Evolutionary conservation across 1,139 yeast species (phyloP), one percentile per base, ranked within the genome.

Genomic region (Candida tetrigidarum): DNA sequence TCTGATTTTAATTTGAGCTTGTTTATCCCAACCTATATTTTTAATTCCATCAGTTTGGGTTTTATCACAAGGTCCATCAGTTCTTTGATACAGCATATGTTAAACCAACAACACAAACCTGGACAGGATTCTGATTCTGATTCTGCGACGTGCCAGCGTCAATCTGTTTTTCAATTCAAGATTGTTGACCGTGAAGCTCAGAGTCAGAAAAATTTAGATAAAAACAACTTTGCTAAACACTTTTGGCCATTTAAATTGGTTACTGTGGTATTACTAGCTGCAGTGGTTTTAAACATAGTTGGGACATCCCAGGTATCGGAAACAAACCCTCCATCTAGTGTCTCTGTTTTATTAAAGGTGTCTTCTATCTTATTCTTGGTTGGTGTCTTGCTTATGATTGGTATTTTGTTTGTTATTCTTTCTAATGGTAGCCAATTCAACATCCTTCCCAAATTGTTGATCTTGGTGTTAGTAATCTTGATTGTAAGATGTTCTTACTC

Each of bases 1-100:
- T 11, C 14, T 5, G 32, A 39, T 2, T 44, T 51, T 20, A 48
- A 44, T 26, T 15, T 41, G 10, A 27, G 27, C 35, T 37, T 51
- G 27, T 51, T 47, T 37, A 51, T 48, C n/a, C 45, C 48, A 6
- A 50, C 53, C 5, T 51, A 48, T 35, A 43, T 51, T 15, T 50
- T 48, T 37, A 53, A 51, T 32, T 37, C 53, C 14, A 50, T 51
- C 25, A 44, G 50, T 41, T 41, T 49, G 12, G 54, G 51, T 5
- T 43, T 48, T 20, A 33, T 50, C 3, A 32, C 49, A 5, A 42
- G 48, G 26, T 39, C 41, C n/a, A 37, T 48, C 18, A 42, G 45
- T 20, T 44, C 53, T 4, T 46, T 51, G 25, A 43, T 50, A 10
- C 42, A 48, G 29, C 43, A 41, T 23, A 50, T 50, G 43, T 20